These are phyloP conservation scores for Anastatica hierochuntica DNA, from an alignment of 345 rosid species.

Conservation along the genomic window DNA sequence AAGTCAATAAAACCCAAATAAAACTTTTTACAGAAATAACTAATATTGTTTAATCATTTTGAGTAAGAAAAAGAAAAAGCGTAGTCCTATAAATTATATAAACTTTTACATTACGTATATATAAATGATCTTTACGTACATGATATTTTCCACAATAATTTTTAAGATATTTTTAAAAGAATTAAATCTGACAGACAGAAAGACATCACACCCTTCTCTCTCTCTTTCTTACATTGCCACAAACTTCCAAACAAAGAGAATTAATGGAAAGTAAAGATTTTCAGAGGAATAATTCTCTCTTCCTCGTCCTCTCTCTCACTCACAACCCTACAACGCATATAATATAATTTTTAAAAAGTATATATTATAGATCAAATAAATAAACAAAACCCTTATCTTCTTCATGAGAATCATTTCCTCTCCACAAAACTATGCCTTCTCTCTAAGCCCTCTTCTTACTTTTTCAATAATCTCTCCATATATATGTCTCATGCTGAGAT, in stretches of 20 bases:
- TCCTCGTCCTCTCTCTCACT: slow-evolving; percentile 27
- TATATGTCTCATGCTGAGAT: slow-evolving; percentile 16
- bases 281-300: slow-evolving; percentile 29
- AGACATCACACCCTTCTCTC: slow-evolving; percentile 21
- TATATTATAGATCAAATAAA: slow-evolving; percentile 10
- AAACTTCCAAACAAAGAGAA: slow-evolving; percentile 90
- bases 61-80: slow-evolving; percentile 21
- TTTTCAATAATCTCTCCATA: too few relatives aligned
- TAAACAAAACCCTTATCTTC: slow-evolving; percentile 31
- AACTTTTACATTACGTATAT: slow-evolving; percentile 16
- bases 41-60: slow-evolving; percentile 28
- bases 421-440: slow-evolving; percentile 34
- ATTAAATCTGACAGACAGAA: slow-evolving; percentile 22
- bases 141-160: too few relatives aligned
- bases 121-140: slow-evolving; percentile 27
- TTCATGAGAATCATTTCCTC: slow-evolving; percentile 43
- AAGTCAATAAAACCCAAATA: slow-evolving; percentile 38
- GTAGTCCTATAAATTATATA: slow-evolving; percentile 21
- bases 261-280: slow-evolving; percentile 86
- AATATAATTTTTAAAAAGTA: not conserved
- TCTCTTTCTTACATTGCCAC: slow-evolving; percentile 47
- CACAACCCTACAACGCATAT: slow-evolving; percentile 21
- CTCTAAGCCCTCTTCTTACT: slow-evolving; percentile 20
- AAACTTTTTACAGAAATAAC: slow-evolving; percentile 16
- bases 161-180: too few relatives aligned